Conservation (phyloP, 495 filamentous ascomycete species). For the Trichoderma reesei region DNA sequence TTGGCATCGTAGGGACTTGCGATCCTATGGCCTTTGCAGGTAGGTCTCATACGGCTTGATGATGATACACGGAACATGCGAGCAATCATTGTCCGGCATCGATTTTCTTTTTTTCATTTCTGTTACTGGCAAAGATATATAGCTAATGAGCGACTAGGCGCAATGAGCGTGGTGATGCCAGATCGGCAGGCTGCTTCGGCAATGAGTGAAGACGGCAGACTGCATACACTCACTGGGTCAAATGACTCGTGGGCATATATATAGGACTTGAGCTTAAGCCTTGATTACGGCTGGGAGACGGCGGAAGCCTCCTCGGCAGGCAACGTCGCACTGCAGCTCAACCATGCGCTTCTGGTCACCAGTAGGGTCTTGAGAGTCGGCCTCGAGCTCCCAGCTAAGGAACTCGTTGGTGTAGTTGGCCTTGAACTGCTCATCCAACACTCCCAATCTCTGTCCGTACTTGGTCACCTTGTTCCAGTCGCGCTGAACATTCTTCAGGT, state of each 20-base stretch:
- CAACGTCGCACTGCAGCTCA: slow-evolving; percentile 48
- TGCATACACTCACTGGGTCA: neutral
- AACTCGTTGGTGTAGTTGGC: slow-evolving; percentile 61
- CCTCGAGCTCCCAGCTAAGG: slow-evolving; percentile 51
- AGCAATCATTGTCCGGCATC: neutral
- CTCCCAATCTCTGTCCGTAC: slow-evolving; percentile 56
- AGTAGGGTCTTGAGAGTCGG: slow-evolving; percentile 49
- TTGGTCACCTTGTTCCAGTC: slow-evolving; percentile 63
- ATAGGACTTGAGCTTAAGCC: neutral
- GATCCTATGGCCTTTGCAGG: no score
- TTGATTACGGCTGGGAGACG: slow-evolving; percentile 18
- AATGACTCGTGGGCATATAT: neutral
- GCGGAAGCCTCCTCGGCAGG: slow-evolving; percentile 38
- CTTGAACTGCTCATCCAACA: slow-evolving; percentile 46
- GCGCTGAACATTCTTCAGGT: slow-evolving; percentile 58
- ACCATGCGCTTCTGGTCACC: slow-evolving; percentile 61
- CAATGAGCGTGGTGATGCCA: neutral
- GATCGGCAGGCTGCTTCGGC: neutral
- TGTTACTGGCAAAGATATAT: neutral
- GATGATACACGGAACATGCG: neutral
- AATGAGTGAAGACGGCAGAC: neutral
- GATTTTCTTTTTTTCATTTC: neutral
- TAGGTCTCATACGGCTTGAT: no score
- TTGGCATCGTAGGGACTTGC: no score
- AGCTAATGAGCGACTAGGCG: neutral